A percentile compares a stretch with the other conserved stretches of the same genome.
phyloP scores from a whole-genome alignment of 768 basidiomycete genomes.

The Rhizopogon vulgaris region DNA sequence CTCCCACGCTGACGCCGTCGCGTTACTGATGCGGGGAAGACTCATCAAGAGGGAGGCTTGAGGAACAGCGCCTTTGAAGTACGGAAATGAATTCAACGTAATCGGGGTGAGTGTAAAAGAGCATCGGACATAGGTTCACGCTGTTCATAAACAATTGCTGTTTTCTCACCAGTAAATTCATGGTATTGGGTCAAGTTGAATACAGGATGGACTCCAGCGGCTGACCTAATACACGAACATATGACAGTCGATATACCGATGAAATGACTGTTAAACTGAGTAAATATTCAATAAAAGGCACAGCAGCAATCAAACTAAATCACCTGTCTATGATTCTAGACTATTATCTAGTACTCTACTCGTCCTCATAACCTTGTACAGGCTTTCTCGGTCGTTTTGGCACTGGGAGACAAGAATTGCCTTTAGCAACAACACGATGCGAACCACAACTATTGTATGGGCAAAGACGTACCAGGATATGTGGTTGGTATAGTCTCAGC shows the following conservation, averaged over 20 bases:
- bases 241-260: background rate
- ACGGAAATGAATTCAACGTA: background rate
- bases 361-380: slow-evolving; percentile 73
- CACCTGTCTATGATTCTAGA: slow-evolving; percentile 6
- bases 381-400: slow-evolving; percentile 65
- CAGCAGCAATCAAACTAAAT: background rate
- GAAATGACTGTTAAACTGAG: background rate
- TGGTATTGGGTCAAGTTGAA: background rate
- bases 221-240: background rate
- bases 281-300: background rate
- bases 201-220: background rate
- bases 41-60: background rate
- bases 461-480: slow-evolving; percentile 62
- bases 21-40: no score
- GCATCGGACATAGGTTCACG: background rate
- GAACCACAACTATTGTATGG: background rate
- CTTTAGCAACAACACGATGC: background rate
- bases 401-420: slow-evolving; percentile 33
- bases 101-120: background rate
- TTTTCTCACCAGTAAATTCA: background rate
- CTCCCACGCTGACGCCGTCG: background rate
- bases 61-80: background rate
- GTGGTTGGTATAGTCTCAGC: slow-evolving; percentile 67
- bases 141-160: background rate
- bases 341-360: slow-evolving; percentile 17